Evolutionary conservation across 371 early-diverging fungal genomes (phyloP), one percentile per base, ranked within the genome.

Genomic region (Lichtheimia hyalospora): DNA sequence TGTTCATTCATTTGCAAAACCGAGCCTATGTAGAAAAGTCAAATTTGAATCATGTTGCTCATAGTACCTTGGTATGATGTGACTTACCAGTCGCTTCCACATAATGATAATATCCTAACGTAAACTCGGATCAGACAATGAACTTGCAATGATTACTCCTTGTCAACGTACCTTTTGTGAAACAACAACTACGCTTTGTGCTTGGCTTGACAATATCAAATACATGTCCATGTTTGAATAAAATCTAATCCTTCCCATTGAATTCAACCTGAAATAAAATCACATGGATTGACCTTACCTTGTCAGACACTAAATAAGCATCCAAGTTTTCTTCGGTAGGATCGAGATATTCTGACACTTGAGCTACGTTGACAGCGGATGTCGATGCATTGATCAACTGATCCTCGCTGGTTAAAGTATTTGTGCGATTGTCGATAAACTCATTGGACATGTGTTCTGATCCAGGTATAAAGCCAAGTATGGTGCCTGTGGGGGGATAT

Each of bases 201-300:
- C 69, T 64, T 4, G 84, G 83, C 43, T 87, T 88, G 7, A 92
- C 90, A 40, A 93, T 88, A 68, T 93, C 94, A 73, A 89, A 83
- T 13, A 85, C 78, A 39, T 82, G 74, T 3, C 84, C 82, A 43
- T 88, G 82, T 55, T 85, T 89, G 7, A 81, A 62, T 10, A 89
- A 67, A 0, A 81, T 69, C 77, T 83, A 67, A 8, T n/a, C 67
- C 54, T 34, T 63, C 16, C 21, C 34, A 34, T 34, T 34, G 6
- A 49, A 39, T 46, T 44, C 23, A 41, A 28, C 34, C 34, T 18
- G 20, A n/a, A 24, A 10, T 5, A 5, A 2, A 18, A n/a, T n/a
- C 41, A 15, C 6, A 27, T 21, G 48, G 16, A 15, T 41, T 16
- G 8, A 1, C 18, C 44, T 23, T 64, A 59, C 71, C 58, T 76